phyloP scores from a whole-genome alignment of 192 early-diverging fungal species.

The Coemansia sp. region DNA sequence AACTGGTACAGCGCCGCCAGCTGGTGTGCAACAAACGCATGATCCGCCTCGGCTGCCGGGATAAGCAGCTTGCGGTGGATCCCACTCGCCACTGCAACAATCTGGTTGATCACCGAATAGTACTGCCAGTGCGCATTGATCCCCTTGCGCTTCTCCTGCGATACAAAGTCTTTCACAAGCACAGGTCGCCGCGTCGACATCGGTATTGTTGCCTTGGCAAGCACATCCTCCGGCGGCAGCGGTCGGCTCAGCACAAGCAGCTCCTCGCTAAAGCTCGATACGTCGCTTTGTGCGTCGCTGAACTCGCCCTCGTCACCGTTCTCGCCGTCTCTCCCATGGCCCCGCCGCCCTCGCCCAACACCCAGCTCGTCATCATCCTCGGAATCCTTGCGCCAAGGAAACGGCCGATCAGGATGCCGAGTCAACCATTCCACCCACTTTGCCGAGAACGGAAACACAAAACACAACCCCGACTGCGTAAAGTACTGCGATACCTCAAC shows the following conservation, averaged over 20 bases:
- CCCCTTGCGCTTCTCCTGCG: slow-evolving; percentile 46
- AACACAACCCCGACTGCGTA: slow-evolving; percentile 42
- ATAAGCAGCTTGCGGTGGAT: slow-evolving; percentile 36
- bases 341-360: slow-evolving; percentile 9
- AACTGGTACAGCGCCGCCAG: slow-evolving; percentile 53
- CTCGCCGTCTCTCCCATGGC: not conserved
- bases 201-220: slow-evolving; percentile 50
- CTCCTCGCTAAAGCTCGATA: slow-evolving; percentile 49
- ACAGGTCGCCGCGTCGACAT: slow-evolving; percentile 45
- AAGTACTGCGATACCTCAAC: slow-evolving; percentile 52
- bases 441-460: slow-evolving; percentile 52
- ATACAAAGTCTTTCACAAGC: slow-evolving; percentile 41
- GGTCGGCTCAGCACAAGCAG: slow-evolving; percentile 43
- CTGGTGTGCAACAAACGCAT: slow-evolving; percentile 45
- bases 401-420: slow-evolving; percentile 45
- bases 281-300: slow-evolving; percentile 24
- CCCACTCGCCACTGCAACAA: slow-evolving; percentile 34
- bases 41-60: slow-evolving; percentile 30
- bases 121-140: slow-evolving; percentile 57
- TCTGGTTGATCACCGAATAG: slow-evolving; percentile 55
- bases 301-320: slow-evolving; percentile 16
- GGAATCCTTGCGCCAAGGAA: slow-evolving; percentile 52
- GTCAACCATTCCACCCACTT: slow-evolving; percentile 52
- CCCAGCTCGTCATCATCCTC: slow-evolving; percentile 30
- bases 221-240: slow-evolving; percentile 43